Percentiles rank a stretch among this genome's conserved stretches.
These are phyloP conservation scores for Eleusine coracana DNA, from an alignment of 176 grass and related monocot species.

Conservation along the genomic window DNA sequence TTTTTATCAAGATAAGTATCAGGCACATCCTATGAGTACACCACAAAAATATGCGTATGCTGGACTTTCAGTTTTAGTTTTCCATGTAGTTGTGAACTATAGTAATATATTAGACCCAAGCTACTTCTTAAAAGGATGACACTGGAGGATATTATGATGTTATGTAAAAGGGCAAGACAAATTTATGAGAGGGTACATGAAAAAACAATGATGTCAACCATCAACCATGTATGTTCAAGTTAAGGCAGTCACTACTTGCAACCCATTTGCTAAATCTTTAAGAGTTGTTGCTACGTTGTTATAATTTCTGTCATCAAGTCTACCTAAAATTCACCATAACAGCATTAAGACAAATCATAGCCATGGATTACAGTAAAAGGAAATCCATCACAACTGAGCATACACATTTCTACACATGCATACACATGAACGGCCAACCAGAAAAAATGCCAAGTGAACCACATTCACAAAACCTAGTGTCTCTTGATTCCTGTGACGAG, in stretches of 20 bases:
- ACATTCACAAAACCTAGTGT: neutral
- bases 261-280: constrained; percentile 22
- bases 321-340: neutral
- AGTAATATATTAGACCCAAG: neutral
- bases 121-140: neutral
- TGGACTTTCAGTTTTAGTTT: neutral
- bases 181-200: too few species aligned
- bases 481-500: neutral
- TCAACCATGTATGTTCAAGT: neutral
- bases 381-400: neutral
- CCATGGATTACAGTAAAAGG: neutral
- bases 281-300: neutral
- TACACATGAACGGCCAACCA: neutral
- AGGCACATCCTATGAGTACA: neutral
- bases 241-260: neutral
- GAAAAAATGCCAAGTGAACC: constrained; percentile 6
- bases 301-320: neutral
- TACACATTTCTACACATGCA: neutral
- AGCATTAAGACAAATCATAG: neutral
- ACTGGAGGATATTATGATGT: neutral
- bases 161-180: too few species aligned
- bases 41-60: neutral
- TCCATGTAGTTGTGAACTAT: neutral
- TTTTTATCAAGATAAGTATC: neutral
- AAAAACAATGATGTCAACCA: neutral